These are phyloP conservation scores for Fraxinus cuspidata DNA, from an alignment of 257 asterid genomes.

Conservation along the genomic window DNA sequence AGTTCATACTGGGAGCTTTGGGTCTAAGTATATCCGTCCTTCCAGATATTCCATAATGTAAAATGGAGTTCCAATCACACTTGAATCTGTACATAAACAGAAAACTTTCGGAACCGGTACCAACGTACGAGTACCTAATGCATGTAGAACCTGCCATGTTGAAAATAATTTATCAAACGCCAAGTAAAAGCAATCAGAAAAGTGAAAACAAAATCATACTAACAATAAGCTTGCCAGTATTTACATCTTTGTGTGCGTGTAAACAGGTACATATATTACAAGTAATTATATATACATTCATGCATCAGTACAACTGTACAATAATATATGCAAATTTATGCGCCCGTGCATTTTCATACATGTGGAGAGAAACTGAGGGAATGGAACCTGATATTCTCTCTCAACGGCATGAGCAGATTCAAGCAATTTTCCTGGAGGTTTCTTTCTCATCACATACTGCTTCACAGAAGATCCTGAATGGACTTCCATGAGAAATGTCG, in stretches of 20 bases:
- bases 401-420: constrained; percentile 95
- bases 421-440: constrained; percentile 82
- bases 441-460: constrained; percentile 83
- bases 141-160: constrained; percentile 71
- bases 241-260: not conserved
- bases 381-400: constrained; percentile 82
- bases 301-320: not conserved
- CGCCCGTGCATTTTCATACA: not conserved
- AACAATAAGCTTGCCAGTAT: not conserved
- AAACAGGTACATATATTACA: not conserved
- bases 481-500: constrained; percentile 85
- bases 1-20: constrained; percentile 72
- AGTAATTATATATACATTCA: not conserved
- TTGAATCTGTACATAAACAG: constrained; percentile 82
- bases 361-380: constrained; percentile 1
- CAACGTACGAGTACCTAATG: constrained; percentile 67
- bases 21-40: constrained; percentile 87
- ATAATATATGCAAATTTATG: not conserved
- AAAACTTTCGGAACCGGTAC: constrained; percentile 94
- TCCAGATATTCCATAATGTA: constrained; percentile 95
- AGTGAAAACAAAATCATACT: not conserved
- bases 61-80: constrained; percentile 89
- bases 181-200: not conserved
- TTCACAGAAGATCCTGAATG: constrained; percentile 54
- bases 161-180: constrained; percentile 14